These are phyloP conservation scores for Coffea eugenioides DNA, from an alignment of 257 asterid genomes.

Conservation along the genomic window DNA sequence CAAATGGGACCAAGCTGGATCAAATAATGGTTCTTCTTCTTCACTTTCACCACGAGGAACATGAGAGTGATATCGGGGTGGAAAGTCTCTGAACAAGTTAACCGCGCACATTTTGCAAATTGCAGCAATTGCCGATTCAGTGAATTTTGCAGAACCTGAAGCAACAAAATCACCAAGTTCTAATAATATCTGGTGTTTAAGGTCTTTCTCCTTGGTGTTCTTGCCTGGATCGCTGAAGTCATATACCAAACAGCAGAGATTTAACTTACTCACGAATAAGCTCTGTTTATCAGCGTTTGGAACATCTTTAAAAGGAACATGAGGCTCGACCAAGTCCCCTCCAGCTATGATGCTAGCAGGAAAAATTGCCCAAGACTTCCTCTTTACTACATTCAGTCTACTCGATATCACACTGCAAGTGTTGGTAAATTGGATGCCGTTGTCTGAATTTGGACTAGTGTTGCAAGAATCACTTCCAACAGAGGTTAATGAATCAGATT, in stretches of 20 bases:
- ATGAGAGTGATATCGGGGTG: conserved; percentile 33
- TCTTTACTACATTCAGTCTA: conserved; percentile 42
- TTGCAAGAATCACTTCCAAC: conserved; percentile 35
- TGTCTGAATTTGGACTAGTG: conserved; percentile 29
- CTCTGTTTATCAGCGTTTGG: conserved; percentile 43
- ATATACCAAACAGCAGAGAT: conserved; percentile 39
- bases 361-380: conserved; percentile 47
- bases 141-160: conserved; percentile 40
- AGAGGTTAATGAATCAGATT: conserved; percentile 35
- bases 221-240: conserved; percentile 42
- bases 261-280: conserved; percentile 41
- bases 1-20: conserved; percentile 53
- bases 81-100: conserved; percentile 45
- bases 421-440: conserved; percentile 33
- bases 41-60: conserved; percentile 38
- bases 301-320: conserved; percentile 42
- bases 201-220: conserved; percentile 36
- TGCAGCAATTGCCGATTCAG: conserved; percentile 39
- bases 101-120: conserved; percentile 43
- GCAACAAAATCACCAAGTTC: conserved; percentile 43
- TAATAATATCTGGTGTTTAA: conserved; percentile 38
- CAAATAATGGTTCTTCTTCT: conserved; percentile 46
- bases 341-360: conserved; percentile 46
- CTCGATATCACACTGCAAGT: conserved; percentile 43
- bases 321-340: conserved; percentile 39